phyloP scores from a whole-genome alignment of 2,329 filamentous ascomycete species.

The Keithomyces neogunnii region DNA sequence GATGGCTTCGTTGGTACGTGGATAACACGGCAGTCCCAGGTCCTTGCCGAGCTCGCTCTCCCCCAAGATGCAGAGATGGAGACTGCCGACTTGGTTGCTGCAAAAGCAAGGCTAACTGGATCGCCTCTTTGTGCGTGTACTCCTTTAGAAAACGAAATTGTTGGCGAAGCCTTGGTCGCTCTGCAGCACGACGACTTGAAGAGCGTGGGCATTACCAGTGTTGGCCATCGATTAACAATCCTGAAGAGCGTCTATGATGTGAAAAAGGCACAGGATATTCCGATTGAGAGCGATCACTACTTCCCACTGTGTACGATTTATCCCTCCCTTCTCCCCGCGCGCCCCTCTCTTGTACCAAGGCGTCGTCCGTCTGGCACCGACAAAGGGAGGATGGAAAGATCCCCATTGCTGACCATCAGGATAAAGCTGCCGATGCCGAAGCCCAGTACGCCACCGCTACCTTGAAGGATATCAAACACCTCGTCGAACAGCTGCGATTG shows the following conservation, averaged over 20 bases:
- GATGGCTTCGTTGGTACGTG: conserved; percentile 72
- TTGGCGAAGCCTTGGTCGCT: conserved; percentile 82
- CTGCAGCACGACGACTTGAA: conserved; percentile 89
- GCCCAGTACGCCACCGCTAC: conserved; percentile 80
- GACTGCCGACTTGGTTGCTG: neutral
- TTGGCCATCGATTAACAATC: conserved; percentile 89
- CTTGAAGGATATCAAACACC: conserved; percentile 82
- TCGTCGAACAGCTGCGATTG: conserved; percentile 81
- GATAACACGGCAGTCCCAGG: neutral
- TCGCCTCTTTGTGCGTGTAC: conserved; percentile 10
- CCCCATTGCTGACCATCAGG: conserved; percentile 12
- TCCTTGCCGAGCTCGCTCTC: neutral
- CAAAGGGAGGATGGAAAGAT: neutral
- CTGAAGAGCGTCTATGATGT: conserved; percentile 94
- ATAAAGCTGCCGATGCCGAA: conserved; percentile 76
- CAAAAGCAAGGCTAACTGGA: conserved; percentile 8
- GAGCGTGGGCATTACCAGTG: conserved; percentile 86
- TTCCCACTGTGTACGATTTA: conserved; percentile 66
- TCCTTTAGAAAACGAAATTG: conserved; percentile 76
- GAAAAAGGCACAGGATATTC: conserved; percentile 88
- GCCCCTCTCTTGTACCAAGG: neutral
- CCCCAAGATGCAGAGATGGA: neutral
- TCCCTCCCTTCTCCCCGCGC: neutral
- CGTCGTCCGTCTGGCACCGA: neutral
- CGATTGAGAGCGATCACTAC: conserved; percentile 88